Conservation (phyloP, 331 rosid genomes). For the Malus hybrid region DNA sequence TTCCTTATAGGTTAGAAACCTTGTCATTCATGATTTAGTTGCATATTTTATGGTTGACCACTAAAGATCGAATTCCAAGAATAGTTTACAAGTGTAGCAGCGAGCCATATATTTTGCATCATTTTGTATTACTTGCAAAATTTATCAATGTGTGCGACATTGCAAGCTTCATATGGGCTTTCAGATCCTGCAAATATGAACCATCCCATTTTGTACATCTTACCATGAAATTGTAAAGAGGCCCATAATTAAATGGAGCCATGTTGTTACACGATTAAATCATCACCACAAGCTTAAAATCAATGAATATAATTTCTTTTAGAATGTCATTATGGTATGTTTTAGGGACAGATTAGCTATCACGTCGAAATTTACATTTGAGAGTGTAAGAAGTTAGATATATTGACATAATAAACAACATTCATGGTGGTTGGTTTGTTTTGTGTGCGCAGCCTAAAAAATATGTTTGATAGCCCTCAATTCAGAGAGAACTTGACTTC, state of each 20-base stretch:
- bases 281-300: background rate
- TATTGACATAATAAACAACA: background rate
- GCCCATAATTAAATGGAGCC: background rate
- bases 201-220: background rate
- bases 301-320: background rate
- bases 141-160: background rate
- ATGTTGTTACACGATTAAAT: background rate
- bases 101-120: background rate
- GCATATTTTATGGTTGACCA: slow-evolving; percentile 1
- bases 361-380: background rate
- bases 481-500: slow-evolving; percentile 72
- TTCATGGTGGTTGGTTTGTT: slow-evolving; percentile 17
- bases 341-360: background rate
- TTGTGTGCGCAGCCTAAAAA: slow-evolving; percentile 61
- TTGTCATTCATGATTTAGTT: slow-evolving; percentile 5
- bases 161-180: slow-evolving; percentile 6
- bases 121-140: background rate
- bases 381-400: background rate
- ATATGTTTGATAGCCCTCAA: slow-evolving; percentile 67
- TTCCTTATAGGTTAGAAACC: slow-evolving; percentile 69
- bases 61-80: background rate
- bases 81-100: background rate
- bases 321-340: background rate
- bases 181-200: background rate
- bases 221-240: background rate